These are phyloP conservation scores for Ophiostoma populinum DNA, from an alignment of 2,329 filamentous ascomycete species.

Conservation along the genomic window DNA sequence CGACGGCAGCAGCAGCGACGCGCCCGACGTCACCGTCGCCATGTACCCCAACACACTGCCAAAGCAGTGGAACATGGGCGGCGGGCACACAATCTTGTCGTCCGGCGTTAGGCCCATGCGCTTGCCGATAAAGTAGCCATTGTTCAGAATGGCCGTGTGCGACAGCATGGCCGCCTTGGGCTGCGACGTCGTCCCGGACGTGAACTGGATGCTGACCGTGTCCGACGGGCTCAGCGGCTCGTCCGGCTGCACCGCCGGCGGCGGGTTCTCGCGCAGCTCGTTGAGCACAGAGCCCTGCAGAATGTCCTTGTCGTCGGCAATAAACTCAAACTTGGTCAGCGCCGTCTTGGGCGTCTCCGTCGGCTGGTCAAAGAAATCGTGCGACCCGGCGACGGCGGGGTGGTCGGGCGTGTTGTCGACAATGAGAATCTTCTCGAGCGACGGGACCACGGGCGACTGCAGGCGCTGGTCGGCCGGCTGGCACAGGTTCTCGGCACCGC, in stretches of 20 bases:
- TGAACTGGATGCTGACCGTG: constrained; percentile 90
- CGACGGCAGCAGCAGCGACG: constrained; percentile 66
- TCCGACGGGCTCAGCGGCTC: constrained; percentile 41
- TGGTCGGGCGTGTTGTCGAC: constrained; percentile 55
- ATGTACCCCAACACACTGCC: constrained; percentile 87
- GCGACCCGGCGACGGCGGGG: constrained; percentile 24
- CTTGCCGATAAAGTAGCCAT: constrained; percentile 67
- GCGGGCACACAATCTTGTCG: constrained; percentile 71
- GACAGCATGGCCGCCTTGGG: constrained; percentile 86
- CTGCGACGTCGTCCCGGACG: constrained; percentile 77
- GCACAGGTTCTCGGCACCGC: constrained; percentile 16
- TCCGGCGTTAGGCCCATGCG: constrained; percentile 62
- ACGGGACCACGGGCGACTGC: constrained; percentile 39
- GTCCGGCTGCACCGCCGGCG: constrained; percentile 22
- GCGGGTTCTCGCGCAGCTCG: neutral
- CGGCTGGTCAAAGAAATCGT: constrained; percentile 8
- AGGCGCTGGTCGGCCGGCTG: constrained; percentile 13
- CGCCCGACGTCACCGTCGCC: constrained; percentile 70
- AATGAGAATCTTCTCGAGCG: constrained; percentile 52
- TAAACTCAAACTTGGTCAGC: constrained; percentile 27
- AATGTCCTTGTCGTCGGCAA: constrained; percentile 15
- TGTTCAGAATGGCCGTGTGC: constrained; percentile 81
- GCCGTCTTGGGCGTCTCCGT: constrained; percentile 15
- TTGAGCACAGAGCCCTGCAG: neutral
- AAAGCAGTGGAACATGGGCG: constrained; percentile 81